Evolutionary conservation across 139 green algal species (phyloP).

Genomic region (Ulvella scutata): DNA sequence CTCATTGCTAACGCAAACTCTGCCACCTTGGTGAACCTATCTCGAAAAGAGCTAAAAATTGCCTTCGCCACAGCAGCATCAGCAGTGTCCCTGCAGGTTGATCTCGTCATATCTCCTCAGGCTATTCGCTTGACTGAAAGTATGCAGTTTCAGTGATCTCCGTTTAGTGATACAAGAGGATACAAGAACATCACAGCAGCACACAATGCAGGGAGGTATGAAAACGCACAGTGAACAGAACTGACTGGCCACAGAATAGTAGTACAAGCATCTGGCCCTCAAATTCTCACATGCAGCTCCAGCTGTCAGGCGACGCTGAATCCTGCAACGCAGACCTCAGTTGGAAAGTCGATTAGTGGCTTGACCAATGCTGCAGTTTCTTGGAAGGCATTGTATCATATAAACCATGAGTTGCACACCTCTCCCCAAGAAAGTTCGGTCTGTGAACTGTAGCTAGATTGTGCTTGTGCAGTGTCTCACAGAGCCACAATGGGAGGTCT

Average conservation of each 20-base stretch:
- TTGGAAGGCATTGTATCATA: not conserved
- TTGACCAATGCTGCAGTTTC: not conserved
- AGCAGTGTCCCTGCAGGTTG: not conserved
- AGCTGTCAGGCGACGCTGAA: not conserved
- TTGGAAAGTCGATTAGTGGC: not conserved
- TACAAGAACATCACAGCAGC: not conserved
- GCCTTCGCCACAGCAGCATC: not conserved
- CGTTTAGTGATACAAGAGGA: not conserved
- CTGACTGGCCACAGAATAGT: not conserved
- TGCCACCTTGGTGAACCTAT: not conserved
- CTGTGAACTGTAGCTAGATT: not conserved
- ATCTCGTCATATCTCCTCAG: not conserved
- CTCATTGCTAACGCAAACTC: not conserved
- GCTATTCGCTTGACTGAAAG: not conserved
- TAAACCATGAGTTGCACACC: not conserved
- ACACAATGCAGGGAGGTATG: not conserved
- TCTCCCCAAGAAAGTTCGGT: not conserved
- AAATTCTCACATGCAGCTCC: not conserved
- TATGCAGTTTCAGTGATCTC: not conserved
- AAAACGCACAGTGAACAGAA: not conserved
- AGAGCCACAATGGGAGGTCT: not conserved
- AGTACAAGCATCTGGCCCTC: not conserved
- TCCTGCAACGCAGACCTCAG: not conserved
- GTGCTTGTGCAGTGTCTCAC: not conserved
- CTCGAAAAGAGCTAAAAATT: not conserved